phyloP scores from a whole-genome alignment of 371 early-diverging fungal genomes.

The Mucor lusitanicus region DNA sequence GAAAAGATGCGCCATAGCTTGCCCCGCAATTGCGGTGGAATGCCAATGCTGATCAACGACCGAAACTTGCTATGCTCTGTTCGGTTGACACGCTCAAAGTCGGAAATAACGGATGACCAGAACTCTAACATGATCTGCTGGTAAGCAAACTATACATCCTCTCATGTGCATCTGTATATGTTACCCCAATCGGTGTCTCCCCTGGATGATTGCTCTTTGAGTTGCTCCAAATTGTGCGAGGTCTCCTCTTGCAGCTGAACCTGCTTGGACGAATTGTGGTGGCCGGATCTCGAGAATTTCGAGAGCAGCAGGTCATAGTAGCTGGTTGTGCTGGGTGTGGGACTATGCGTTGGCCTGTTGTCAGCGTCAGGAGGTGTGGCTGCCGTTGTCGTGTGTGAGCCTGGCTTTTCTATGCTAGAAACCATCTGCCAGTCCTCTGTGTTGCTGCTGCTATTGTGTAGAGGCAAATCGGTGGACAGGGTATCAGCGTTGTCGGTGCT shows the following conservation, averaged over 20 bases:
- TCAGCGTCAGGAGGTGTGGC: background rate
- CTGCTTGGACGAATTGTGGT: conserved; percentile 33
- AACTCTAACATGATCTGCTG: conserved; percentile 31
- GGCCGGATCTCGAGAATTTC: conserved; percentile 27
- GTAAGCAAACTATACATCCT: no score
- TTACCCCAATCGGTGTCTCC: conserved; percentile 46
- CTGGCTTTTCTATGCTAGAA: conserved; percentile 6
- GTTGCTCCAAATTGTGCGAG: conserved; percentile 17
- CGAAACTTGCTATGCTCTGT: conserved; percentile 28
- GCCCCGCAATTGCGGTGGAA: conserved; percentile 86
- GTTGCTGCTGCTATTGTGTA: background rate
- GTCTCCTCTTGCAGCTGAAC: conserved; percentile 33
- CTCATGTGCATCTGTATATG: background rate
- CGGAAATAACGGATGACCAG: conserved; percentile 36
- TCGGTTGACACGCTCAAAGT: conserved; percentile 27
- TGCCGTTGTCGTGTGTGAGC: background rate
- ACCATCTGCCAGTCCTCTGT: conserved; percentile 23
- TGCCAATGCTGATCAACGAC: conserved; percentile 53
- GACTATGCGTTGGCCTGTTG: background rate
- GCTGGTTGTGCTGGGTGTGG: conserved; percentile 4
- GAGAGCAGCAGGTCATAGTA: conserved; percentile 42
- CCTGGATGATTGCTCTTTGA: conserved; percentile 18
- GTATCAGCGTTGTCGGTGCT: background rate
- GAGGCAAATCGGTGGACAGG: background rate
- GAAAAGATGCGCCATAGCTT: conserved; percentile 81